Conservation (phyloP, 2,329 filamentous ascomycete species). For the Anisogramma anomala region DNA sequence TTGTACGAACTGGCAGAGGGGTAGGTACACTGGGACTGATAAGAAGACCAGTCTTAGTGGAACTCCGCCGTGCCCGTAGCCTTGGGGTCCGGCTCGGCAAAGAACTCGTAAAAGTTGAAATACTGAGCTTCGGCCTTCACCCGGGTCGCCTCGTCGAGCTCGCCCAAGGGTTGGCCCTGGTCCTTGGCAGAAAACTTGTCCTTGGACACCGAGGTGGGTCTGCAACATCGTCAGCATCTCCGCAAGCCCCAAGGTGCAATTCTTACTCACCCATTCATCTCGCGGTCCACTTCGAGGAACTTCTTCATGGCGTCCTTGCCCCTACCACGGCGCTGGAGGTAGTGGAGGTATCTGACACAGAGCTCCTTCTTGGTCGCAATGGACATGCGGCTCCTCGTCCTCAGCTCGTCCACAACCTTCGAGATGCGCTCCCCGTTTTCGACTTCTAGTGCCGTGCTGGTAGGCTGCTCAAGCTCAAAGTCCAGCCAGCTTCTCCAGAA, state of each 20-base stretch:
- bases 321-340: conserved; percentile 65
- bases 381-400: conserved; percentile 59
- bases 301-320: conserved; percentile 75
- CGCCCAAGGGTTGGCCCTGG: conserved; percentile 29
- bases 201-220: conserved; percentile 35
- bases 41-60: conserved; percentile 26
- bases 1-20: neutral
- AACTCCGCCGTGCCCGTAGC: conserved; percentile 41
- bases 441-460: conserved; percentile 49
- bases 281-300: conserved; percentile 70
- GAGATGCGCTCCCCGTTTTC: conserved; percentile 65
- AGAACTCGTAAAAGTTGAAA: conserved; percentile 41
- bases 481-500: conserved; percentile 87
- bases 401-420: conserved; percentile 65
- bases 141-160: conserved; percentile 40
- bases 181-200: conserved; percentile 31
- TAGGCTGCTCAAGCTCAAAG: conserved; percentile 80
- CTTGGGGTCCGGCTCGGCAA: conserved; percentile 33
- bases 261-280: conserved; percentile 65
- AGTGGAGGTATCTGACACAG: conserved; percentile 66
- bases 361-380: conserved; percentile 60
- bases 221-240: conserved; percentile 18
- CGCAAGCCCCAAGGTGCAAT: neutral
- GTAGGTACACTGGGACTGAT: neutral
- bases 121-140: conserved; percentile 40